Conservation (phyloP, 192 early-diverging fungal species). For the Coemansia sp. region DNA sequence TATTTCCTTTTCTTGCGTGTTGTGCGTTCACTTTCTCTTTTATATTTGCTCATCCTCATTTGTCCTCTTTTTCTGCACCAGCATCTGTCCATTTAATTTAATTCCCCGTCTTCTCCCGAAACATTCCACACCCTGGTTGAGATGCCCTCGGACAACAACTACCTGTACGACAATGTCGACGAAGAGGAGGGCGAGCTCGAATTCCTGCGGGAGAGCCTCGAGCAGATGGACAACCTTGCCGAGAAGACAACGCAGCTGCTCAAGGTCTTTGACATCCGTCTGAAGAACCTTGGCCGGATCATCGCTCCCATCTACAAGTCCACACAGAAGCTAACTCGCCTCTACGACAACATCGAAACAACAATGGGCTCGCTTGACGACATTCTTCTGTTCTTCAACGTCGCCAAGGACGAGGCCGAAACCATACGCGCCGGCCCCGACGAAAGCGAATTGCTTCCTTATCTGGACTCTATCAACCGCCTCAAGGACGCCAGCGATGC, state of each 20-base stretch:
- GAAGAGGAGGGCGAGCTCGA: slow-evolving; percentile 56
- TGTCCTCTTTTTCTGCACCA: neutral
- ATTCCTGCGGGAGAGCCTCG: slow-evolving; percentile 56
- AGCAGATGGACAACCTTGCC: slow-evolving; percentile 57
- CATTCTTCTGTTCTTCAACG: slow-evolving; percentile 56
- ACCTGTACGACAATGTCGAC: slow-evolving; percentile 48
- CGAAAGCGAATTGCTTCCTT: slow-evolving; percentile 55
- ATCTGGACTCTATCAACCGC: slow-evolving; percentile 56
- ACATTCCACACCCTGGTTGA: neutral
- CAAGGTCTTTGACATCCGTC: slow-evolving; percentile 54
- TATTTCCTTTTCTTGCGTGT: neutral
- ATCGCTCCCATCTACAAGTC: slow-evolving; percentile 56
- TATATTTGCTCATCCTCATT: neutral
- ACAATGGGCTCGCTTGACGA: slow-evolving; percentile 52
- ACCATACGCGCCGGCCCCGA: slow-evolving; percentile 51
- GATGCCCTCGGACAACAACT: slow-evolving; percentile 43
- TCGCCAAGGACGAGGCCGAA: slow-evolving; percentile 48
- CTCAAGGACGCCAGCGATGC: slow-evolving; percentile 55
- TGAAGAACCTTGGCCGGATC: slow-evolving; percentile 50
- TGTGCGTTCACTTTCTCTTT: neutral
- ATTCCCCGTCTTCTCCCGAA: neutral
- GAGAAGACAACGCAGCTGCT: slow-evolving; percentile 52
- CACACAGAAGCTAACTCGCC: slow-evolving; percentile 51
- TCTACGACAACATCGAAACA: slow-evolving; percentile 49
- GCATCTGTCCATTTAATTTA: neutral